Base-by-base conservation (phyloP, 2,329 filamentous ascomycete species). In the Talaromyces sp. region DNA sequence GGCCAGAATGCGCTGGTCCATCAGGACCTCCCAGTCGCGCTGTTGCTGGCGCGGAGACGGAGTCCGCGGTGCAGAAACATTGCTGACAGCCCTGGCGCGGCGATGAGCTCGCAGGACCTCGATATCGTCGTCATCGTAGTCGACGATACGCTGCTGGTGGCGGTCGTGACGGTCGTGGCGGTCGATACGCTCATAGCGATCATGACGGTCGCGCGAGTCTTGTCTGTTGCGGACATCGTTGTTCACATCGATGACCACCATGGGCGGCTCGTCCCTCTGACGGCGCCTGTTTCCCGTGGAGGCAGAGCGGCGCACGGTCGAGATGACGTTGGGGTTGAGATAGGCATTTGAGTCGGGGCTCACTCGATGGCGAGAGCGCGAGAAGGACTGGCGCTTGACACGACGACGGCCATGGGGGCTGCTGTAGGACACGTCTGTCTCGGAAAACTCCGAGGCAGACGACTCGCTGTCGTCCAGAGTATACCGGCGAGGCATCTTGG, bases 231-330 rank as follows among this genome's bases (percentile, higher is more conserved):
- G 43, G 55, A 63, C 54, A 3, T 67, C 68, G 41, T 73, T 72
- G 59, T 69, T 72, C 66, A 69, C 75, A 61, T 74, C 74, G 56
- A 75, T 66, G 43, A 73, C 69, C 56, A 75, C 69, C 12, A 70
- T 65, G 12, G 69, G 65, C 11, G 64, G 66, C 31, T 62, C 63
- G 7, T 67, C 66, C 19, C 64, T 65, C 17, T 61, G 66, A 21
- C 72, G 73, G 26, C 72, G 73, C 9, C 69, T 66, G 21, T 64
- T 67, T 14, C 74, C 73, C 3, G 71, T 75, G 7, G 74, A 77
- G 6, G 68, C 66, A 2, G 74, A 75, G 4, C 74, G 73, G 38
- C 69, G 67, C 6, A 74, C 56, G 32, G 67, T 61, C 26, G 54
- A 55, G 48, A 60, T 56, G 19, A 70, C 53, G 12, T 65, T 60